phyloP scores from a whole-genome alignment of 2,329 filamentous ascomycete genomes.

The Fusarium algeriense region DNA sequence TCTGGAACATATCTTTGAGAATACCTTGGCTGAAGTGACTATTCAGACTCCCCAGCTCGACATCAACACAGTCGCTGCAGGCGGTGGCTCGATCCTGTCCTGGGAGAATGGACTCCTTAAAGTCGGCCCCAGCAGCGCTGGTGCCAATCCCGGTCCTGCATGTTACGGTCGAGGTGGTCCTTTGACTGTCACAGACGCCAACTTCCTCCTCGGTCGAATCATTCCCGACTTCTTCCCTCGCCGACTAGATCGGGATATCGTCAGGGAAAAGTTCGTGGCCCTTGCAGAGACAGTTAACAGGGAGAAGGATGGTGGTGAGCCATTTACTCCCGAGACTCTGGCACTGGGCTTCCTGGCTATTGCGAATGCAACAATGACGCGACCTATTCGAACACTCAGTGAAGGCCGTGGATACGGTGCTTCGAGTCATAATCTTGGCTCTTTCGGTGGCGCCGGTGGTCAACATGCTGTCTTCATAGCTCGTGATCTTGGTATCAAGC shows the following conservation, averaged over 20 bases:
- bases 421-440: constrained; percentile 44
- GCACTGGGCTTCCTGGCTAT: constrained; percentile 81
- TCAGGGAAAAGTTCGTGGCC: constrained; percentile 55
- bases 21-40: constrained; percentile 76
- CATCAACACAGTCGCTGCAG: constrained; percentile 76
- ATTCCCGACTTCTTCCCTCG: constrained; percentile 73
- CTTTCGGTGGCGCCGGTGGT: constrained; percentile 55
- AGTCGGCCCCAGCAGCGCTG: constrained; percentile 78
- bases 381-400: constrained; percentile 67
- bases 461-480: constrained; percentile 61
- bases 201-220: constrained; percentile 73
- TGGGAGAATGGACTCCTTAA: constrained; percentile 78
- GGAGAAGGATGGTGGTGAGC: constrained; percentile 37
- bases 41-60: constrained; percentile 80
- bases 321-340: constrained; percentile 40
- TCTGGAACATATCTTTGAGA: constrained; percentile 80
- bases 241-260: constrained; percentile 55
- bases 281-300: constrained; percentile 51
- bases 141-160: constrained; percentile 77
- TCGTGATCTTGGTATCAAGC: constrained; percentile 56
- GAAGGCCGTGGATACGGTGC: constrained; percentile 48
- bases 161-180: constrained; percentile 79
- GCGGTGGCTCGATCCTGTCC: constrained; percentile 67
- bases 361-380: constrained; percentile 79
- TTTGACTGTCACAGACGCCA: constrained; percentile 79